Evolutionary conservation across 1,284 basidiomycete genomes (phyloP).

Genomic region (Singerocomus inundabilis): DNA sequence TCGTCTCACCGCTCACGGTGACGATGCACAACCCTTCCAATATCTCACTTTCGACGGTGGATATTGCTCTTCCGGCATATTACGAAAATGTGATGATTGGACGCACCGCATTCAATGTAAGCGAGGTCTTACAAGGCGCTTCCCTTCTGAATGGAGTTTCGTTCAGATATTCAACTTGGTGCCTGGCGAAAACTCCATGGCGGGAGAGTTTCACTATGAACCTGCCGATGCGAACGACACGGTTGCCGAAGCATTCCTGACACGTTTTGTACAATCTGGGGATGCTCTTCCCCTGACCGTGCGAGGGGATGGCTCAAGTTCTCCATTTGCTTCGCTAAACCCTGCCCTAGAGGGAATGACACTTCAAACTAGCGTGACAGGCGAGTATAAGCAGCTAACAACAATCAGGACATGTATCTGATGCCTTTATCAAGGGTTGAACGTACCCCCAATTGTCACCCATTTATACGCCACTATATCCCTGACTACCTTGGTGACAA

Average conservation of each 20-base stretch:
- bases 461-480: slow-evolving; percentile 52
- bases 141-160: neutral
- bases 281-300: slow-evolving; percentile 51
- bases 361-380: slow-evolving; percentile 49
- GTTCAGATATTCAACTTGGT: slow-evolving; percentile 53
- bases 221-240: slow-evolving; percentile 67
- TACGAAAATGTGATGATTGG: slow-evolving; percentile 58
- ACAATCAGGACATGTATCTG: neutral
- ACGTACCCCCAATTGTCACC: slow-evolving; percentile 41
- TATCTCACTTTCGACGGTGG: slow-evolving; percentile 60
- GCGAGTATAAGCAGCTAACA: slow-evolving; percentile 28
- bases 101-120: slow-evolving; percentile 55
- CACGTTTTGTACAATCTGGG: slow-evolving; percentile 52
- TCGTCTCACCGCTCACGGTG: slow-evolving; percentile 53
- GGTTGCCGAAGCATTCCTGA: slow-evolving; percentile 54
- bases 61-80: slow-evolving; percentile 58
- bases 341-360: slow-evolving; percentile 56
- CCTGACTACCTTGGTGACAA: slow-evolving; percentile 46
- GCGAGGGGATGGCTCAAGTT: slow-evolving; percentile 56
- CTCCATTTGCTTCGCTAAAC: slow-evolving; percentile 62
- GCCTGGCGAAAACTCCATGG: slow-evolving; percentile 55
- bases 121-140: slow-evolving; percentile 20
- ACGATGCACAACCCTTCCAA: slow-evolving; percentile 67
- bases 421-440: slow-evolving; percentile 38
- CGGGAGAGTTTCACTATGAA: slow-evolving; percentile 66